Percentiles rank a stretch among this genome's conserved stretches.
Conservation (phyloP, 345 rosid species). For the Gossypium thurberi region DNA sequence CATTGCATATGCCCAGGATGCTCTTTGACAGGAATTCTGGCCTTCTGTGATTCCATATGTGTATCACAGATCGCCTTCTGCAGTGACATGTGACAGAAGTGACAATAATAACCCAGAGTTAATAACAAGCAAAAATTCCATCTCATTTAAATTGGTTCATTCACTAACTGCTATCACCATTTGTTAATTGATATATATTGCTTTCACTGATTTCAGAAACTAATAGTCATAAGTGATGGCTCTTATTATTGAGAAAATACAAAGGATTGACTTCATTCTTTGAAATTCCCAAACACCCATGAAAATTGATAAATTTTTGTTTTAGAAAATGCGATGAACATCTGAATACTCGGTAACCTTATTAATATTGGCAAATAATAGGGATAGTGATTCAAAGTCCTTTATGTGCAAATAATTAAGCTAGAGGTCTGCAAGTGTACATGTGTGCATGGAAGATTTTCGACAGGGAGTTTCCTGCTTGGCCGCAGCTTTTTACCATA, state of each 20-base stretch:
- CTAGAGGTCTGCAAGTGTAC: neutral
- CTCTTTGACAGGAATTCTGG: constrained; percentile 54
- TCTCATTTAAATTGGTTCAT: neutral
- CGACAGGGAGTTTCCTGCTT: too few relatives aligned
- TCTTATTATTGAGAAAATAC: neutral
- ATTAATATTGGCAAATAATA: neutral
- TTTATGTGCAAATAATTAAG: neutral
- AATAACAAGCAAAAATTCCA: neutral
- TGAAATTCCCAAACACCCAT: neutral
- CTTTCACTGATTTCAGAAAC: neutral
- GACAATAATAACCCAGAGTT: neutral
- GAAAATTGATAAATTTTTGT: neutral
- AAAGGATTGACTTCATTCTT: neutral
- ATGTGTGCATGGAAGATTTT: neutral
- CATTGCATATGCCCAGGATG: constrained; percentile 86
- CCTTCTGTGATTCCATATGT: constrained; percentile 74
- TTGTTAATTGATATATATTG: neutral
- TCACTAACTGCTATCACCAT: neutral
- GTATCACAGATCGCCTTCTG: constrained; percentile 73
- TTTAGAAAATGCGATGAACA: neutral
- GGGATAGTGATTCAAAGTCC: neutral
- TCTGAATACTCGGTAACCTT: neutral
- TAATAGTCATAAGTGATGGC: neutral
- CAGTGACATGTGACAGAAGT: constrained; percentile 47
- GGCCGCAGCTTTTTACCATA: neutral